Percentiles rank a stretch among this genome's conserved stretches.
These are phyloP conservation scores for Aphanoascus verrucosus DNA, from an alignment of 2,329 filamentous ascomycete species.

Conservation along the genomic window DNA sequence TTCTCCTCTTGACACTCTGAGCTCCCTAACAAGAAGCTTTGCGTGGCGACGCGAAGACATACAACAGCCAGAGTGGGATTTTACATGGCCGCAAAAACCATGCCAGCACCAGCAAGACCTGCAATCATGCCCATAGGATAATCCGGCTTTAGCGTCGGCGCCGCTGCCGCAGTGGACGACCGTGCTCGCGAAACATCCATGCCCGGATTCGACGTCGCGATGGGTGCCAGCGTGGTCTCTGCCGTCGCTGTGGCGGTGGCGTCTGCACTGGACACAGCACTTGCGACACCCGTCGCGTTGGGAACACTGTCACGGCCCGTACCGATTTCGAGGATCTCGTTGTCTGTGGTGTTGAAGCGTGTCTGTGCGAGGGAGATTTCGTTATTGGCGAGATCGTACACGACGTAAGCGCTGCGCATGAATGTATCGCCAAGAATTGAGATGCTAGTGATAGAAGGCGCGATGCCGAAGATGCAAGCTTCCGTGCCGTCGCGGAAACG, in stretches of 20 bases:
- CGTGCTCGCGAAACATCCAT: not conserved
- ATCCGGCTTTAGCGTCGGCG: slow-evolving; percentile 11
- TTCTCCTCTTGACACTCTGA: too few species aligned
- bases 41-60: too few species aligned
- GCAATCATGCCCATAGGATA: slow-evolving; percentile 11
- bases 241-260: slow-evolving; percentile 12
- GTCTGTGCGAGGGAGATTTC: slow-evolving; percentile 61
- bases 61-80: not conserved
- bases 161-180: slow-evolving; percentile 2
- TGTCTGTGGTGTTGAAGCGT: slow-evolving; percentile 45
- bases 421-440: slow-evolving; percentile 64
- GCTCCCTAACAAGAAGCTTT: too few species aligned
- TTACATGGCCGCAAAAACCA: slow-evolving; percentile 16
- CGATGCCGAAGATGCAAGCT: slow-evolving; percentile 59
- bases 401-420: slow-evolving; percentile 61
- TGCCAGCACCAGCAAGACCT: slow-evolving; percentile 15
- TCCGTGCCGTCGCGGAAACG: slow-evolving; percentile 44
- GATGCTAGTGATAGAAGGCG: slow-evolving; percentile 46
- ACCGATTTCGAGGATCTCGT: slow-evolving; percentile 44
- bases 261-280: slow-evolving; percentile 17
- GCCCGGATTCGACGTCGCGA: not conserved
- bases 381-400: slow-evolving; percentile 63
- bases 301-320: slow-evolving; percentile 40
- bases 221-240: slow-evolving; percentile 1
- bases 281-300: slow-evolving; percentile 32